Evolutionary conservation across 1,139 yeast genomes (phyloP), one percentile per base, ranked within the genome.

Genomic region (Magnusiomyces paraingens): DNA sequence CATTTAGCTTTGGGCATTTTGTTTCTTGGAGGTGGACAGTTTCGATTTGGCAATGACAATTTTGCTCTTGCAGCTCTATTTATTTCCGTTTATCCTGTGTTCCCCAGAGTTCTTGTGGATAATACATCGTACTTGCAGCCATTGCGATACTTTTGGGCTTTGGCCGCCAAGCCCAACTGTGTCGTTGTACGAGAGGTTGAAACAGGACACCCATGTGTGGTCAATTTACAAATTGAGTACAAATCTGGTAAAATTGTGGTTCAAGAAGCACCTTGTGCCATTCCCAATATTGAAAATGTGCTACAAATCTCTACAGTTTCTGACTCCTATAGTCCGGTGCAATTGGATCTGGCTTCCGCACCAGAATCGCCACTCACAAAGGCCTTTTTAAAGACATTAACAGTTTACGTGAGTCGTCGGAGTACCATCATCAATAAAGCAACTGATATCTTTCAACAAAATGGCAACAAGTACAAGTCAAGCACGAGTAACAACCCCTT

Each of bases 11-110:
- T 93, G 49, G 99, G 99, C 1, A 82, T 91, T 61, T 71, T 93
- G 54, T 91, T 93, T 64, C 70, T 93, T 46, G 96, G 97, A 0
- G 95, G 96, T 3, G 97, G 98, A 0, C 96, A 89, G 66, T 89
- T 82, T 70, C 93, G 95, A 0, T 80, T 93, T 59, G 15, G 38
- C 11, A 17, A 22, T n/a, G 47, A 45, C 17, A 45, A 45, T n/a
- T 17, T 26, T 14, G 21, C 50, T 6, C 74, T 86, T 57, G 95
- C 95, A 0, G 73, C 84, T n/a, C 73, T 89, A 57, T 74, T 90
- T 1, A 80, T 86, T 0, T 79, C 96, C 1, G 74, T 84, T 49
- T 85, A 86, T 59, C 96, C 97, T 0, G 76, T 86, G 4, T 83
- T 82, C 60, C 88, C 94, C 0, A 64, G 65, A 5, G 61, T 61